Evolutionary conservation across 2,329 filamentous ascomycete genomes (phyloP), one percentile per base, ranked within the genome.

Genomic region (Aspergillus brunneoviolaceus): DNA sequence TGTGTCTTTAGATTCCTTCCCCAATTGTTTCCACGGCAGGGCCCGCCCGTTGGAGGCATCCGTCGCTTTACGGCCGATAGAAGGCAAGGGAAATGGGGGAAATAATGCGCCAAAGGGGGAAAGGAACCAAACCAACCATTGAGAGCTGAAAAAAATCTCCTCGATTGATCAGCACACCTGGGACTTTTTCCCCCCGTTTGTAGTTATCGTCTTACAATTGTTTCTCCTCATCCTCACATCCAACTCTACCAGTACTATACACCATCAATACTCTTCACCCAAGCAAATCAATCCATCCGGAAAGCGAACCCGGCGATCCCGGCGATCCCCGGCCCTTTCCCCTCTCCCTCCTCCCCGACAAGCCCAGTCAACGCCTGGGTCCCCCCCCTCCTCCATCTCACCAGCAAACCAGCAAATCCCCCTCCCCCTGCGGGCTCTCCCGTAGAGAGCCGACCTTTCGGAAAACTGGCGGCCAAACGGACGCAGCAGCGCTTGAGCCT

Each of bases 401-500:
- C 55, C 62, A 49, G 55, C 19, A 50, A 54, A 27, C 53, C 51
- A 23, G n/a, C 27, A n/a, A 45, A 21, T 47, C 21, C 56, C 56
- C 56, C 67, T 66, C 70, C 69, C 70, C 70, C 69, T n/a, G 66
- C 70, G 65, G 65, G 65, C 61, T 65, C 64, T 67, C 73, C 70
- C 67, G 68, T 71, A 66, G 69, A 72, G 68, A 68, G 66, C 69
- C 70, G 71, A 70, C 65, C 66, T 53, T 60, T 71, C 72, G 74
- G 73, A 74, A 79, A 71, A 62, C 77, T 81, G 79, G 80, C 81
- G 72, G 70, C 74, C 69, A 79, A 79, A 72, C 79, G 74, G 70
- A 77, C 77, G 66, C 78, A 72, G 69, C 77, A 81, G 71, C 82
- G 84, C 59, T 76, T 87, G 65, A 81, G 80, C 74, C 82, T 87